Evolutionary conservation across 495 filamentous ascomycete genomes (phyloP).

Genomic region (Lepidopterella palustris): DNA sequence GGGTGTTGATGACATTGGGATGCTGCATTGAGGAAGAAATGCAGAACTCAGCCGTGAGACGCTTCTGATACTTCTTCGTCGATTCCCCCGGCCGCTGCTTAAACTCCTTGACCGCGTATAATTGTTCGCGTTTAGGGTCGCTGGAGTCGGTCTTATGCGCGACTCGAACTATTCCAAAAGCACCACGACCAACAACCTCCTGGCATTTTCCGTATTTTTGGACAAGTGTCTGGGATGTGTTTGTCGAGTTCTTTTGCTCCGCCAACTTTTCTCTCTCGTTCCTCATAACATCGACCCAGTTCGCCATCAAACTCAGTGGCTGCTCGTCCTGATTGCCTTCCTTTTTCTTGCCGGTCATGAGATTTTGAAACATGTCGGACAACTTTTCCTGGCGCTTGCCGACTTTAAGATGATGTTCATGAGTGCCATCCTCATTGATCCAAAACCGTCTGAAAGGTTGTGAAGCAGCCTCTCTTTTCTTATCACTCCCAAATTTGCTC

Average conservation of each 20-base stretch:
- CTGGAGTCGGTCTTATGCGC: constrained; percentile 90
- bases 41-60: constrained; percentile 97
- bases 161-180: constrained; percentile 95
- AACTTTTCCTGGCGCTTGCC: constrained; percentile 91
- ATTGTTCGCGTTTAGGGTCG: constrained; percentile 74
- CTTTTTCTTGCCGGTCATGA: constrained; percentile 68
- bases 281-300: constrained; percentile 91
- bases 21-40: constrained; percentile 95
- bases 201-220: constrained; percentile 99
- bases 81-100: constrained; percentile 88
- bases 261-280: constrained; percentile 74
- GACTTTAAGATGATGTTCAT: constrained; percentile 81
- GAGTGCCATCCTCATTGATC: constrained; percentile 56
- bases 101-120: constrained; percentile 98
- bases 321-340: constrained; percentile 67
- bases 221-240: constrained; percentile 72
- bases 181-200: constrained; percentile 93
- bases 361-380: constrained; percentile 78
- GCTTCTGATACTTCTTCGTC: constrained; percentile 94
- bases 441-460: constrained; percentile 51
- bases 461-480: constrained; percentile 27
- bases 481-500: constrained; percentile 22
- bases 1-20: constrained; percentile 96
- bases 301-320: constrained; percentile 87
- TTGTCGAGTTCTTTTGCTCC: constrained; percentile 69